Evolutionary conservation across 768 basidiomycete genomes (phyloP).

Genomic region (Lactarius pseudohatsudake): DNA sequence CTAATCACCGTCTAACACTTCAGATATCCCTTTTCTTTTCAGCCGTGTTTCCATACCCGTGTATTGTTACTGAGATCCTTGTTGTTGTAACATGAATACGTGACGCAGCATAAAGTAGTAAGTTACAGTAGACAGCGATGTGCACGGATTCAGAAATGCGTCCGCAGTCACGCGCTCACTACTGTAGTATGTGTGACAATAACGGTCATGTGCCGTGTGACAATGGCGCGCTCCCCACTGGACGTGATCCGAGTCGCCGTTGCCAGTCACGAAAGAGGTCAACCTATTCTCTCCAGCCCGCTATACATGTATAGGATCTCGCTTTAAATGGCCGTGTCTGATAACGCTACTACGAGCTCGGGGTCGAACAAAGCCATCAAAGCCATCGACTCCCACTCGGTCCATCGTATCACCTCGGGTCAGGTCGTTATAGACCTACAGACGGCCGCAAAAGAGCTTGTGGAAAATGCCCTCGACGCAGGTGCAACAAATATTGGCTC

Average conservation of each 20-base stretch:
- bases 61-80: too few species aligned
- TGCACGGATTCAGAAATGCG: too few species aligned
- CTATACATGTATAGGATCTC: neutral
- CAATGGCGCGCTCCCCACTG: neutral
- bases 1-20: too few species aligned
- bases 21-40: too few species aligned
- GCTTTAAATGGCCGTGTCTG: neutral
- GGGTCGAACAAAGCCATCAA: constrained; percentile 35
- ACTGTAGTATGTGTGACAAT: neutral
- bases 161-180: too few species aligned
- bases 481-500: constrained; percentile 83
- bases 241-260: constrained; percentile 1
- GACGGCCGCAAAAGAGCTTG: constrained; percentile 91
- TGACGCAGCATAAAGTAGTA: too few species aligned
- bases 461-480: constrained; percentile 96
- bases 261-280: neutral
- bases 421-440: constrained; percentile 95
- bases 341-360: neutral
- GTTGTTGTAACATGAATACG: too few species aligned
- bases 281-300: too few species aligned
- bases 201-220: constrained; percentile 23
- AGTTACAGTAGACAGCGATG: too few species aligned
- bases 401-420: constrained; percentile 90
- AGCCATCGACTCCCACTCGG: constrained; percentile 71
- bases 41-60: too few species aligned